A percentile compares a stretch with the other conserved stretches of the same genome.
These are phyloP conservation scores for Dentipellis sp. DNA, from an alignment of 768 basidiomycete species.

Conservation along the genomic window DNA sequence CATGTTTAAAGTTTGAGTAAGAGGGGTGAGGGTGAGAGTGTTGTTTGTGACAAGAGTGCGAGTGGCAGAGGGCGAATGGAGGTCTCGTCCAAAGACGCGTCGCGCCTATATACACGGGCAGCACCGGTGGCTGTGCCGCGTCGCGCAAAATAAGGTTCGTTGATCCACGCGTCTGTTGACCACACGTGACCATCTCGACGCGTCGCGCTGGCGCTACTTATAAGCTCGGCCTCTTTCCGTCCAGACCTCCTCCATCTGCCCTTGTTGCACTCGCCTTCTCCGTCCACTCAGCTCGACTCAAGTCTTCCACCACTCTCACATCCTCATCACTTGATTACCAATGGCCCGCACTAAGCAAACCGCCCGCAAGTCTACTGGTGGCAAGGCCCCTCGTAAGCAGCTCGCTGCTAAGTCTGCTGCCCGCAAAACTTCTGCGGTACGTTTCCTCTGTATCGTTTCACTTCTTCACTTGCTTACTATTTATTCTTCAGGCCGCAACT, in stretches of 20 bases:
- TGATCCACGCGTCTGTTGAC: conserved; percentile 20
- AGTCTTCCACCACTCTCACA: background rate
- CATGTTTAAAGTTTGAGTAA: conserved; percentile 28
- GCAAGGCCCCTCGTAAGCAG: conserved; percentile 64
- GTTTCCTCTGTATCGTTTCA: background rate
- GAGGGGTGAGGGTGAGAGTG: conserved; percentile 4
- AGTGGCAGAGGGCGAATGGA: conserved; percentile 3
- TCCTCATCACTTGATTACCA: conserved; percentile 8
- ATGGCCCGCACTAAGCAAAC: conserved; percentile 77
- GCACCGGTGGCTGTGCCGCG: conserved; percentile 8
- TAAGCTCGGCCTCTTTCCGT: conserved; percentile 4
- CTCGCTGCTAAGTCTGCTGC: conserved; percentile 56
- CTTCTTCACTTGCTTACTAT: background rate
- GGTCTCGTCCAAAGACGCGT: background rate
- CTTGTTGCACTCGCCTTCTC: background rate
- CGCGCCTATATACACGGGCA: conserved; percentile 17
- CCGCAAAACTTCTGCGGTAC: conserved; percentile 43
- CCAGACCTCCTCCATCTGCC: background rate
- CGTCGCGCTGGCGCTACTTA: conserved; percentile 1
- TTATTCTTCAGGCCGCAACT: conserved; percentile 26
- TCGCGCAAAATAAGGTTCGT: conserved; percentile 9
- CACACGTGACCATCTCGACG: conserved; percentile 9
- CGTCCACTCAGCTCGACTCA: background rate
- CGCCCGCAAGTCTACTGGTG: conserved; percentile 70
- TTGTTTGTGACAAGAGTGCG: background rate